Evolutionary conservation across 805 yeast genomes (phyloP).

Genomic region (Candida michaelii): DNA sequence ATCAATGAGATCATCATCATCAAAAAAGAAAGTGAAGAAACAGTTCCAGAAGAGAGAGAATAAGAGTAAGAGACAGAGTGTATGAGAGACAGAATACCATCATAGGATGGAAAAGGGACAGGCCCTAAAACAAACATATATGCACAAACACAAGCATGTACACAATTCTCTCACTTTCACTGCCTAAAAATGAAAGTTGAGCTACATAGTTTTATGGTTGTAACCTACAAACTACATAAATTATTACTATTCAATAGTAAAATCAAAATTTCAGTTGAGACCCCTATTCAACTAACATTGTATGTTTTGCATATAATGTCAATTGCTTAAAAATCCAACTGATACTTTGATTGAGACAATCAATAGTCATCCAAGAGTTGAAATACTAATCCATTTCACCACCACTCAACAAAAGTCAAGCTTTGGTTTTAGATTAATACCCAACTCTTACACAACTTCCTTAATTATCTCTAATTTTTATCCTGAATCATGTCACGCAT

Average conservation of each 20-base stretch:
- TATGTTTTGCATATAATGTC: conserved; percentile 16
- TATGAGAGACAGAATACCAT: too few relatives aligned
- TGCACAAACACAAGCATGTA: neutral
- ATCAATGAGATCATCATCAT: too few relatives aligned
- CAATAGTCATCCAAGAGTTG: conserved; percentile 13
- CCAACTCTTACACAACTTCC: conserved; percentile 13
- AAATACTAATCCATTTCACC: conserved; percentile 7
- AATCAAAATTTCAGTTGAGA: conserved; percentile 15
- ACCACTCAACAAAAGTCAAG: conserved; percentile 4
- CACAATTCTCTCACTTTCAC: neutral
- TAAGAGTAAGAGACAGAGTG: too few relatives aligned
- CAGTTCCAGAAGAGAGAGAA: too few relatives aligned
- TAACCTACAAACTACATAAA: conserved; percentile 5
- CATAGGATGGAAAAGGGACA: too few relatives aligned
- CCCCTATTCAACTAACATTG: conserved; percentile 20
- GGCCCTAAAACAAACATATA: neutral
- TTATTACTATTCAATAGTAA: conserved; percentile 10
- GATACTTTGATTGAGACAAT: conserved; percentile 15
- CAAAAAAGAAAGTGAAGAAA: too few relatives aligned
- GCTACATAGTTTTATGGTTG: neutral
- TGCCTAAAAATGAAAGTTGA: too few relatives aligned
- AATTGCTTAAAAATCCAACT: conserved; percentile 19
- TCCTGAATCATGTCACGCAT: conserved; percentile 15
- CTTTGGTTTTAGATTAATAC: conserved; percentile 7
- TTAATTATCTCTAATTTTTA: conserved; percentile 12